Conservation (phyloP, 129 eudicot genomes). For the Calendula officinalis region DNA sequence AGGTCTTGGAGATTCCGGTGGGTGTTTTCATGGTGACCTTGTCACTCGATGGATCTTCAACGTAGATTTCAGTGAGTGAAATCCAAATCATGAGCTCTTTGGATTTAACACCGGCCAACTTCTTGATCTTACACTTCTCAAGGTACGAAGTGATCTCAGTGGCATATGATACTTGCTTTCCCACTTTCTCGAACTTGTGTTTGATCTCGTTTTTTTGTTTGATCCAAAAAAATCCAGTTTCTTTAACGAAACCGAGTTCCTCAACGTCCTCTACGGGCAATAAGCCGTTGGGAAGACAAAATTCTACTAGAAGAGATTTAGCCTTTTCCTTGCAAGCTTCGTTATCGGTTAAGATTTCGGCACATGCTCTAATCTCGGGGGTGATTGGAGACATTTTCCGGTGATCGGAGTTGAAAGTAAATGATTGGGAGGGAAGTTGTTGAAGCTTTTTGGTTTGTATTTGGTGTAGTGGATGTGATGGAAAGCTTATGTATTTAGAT, state of each 20-base stretch:
- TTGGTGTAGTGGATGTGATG: neutral
- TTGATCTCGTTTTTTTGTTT: conserved; percentile 50
- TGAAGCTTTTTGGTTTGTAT: neutral
- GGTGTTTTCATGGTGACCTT: conserved; percentile 52
- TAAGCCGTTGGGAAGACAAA: conserved; percentile 56
- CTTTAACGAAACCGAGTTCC: conserved; percentile 55
- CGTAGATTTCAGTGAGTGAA: conserved; percentile 35
- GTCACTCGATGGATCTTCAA: conserved; percentile 36
- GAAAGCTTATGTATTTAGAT: neutral
- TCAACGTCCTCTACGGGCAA: conserved; percentile 48
- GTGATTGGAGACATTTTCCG: conserved; percentile 48
- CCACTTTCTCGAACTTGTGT: conserved; percentile 54
- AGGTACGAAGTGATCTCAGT: conserved; percentile 46
- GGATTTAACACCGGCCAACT: conserved; percentile 53
- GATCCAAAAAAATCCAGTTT: conserved; percentile 63
- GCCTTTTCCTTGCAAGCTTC: conserved; percentile 42
- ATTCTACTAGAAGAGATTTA: conserved; percentile 41
- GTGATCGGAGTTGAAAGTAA: neutral
- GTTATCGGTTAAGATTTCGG: conserved; percentile 45
- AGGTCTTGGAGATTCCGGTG: conserved; percentile 44
- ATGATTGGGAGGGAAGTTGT: conserved; percentile 4
- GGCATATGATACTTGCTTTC: conserved; percentile 49
- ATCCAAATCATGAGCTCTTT: conserved; percentile 70
- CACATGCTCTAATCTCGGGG: conserved; percentile 46
- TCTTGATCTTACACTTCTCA: conserved; percentile 47